Evolutionary conservation across 2,329 filamentous ascomycete species (phyloP), one percentile per base, ranked within the genome.

Genomic region (Curvularia verruculosa): DNA sequence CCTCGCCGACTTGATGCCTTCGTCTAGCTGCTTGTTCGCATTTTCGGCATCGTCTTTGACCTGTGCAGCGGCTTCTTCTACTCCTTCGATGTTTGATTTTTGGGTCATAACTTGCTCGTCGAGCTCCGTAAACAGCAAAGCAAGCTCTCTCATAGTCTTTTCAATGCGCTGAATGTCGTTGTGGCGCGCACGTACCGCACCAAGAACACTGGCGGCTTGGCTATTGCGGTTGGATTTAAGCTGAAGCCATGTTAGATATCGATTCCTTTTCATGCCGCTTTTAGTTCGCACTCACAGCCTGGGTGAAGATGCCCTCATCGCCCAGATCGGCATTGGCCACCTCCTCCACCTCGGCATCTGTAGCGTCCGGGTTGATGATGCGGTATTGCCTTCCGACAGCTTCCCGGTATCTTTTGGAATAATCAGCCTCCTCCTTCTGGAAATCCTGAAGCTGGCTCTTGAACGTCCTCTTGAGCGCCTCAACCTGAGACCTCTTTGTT

Each of bases 101-200:
- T 94, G 90, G 68, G 88, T 83, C 66, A 91, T 85, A 56, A 94
- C 87, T 58, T 89, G 81, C 66, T 89, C 86, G 57, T 89, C 89
- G 60, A 95, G 85, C 69, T 93, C 87, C 64, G 87, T 81, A 80
- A 92, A 92, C 67, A 94, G 83, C 46, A 83, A 74, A 24, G 86
- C 83, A 40, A 94, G 84, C 74, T 94, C 89, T 34, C 81, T 79
- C 63, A 94, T 83, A 5, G 89, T 92, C 73, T 85, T 83, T 77
- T 94, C 90, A 66, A 95, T 94, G 76, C 86, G 86, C 78, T 91
- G 85, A 62, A 94, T 87, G 78, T 94, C 91, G 73, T 90, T 91
- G 81, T 94, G 91, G 54, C 91, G 89, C 36, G 89, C 90, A 64
- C 89, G 89, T 37, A 94, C 91, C 61, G 89, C 89, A 63, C 89